Percentiles rank a stretch among this genome's conserved stretches.
Evolutionary conservation across 2,329 filamentous ascomycete genomes (phyloP).

Genomic region (Knufia fluminis): DNA sequence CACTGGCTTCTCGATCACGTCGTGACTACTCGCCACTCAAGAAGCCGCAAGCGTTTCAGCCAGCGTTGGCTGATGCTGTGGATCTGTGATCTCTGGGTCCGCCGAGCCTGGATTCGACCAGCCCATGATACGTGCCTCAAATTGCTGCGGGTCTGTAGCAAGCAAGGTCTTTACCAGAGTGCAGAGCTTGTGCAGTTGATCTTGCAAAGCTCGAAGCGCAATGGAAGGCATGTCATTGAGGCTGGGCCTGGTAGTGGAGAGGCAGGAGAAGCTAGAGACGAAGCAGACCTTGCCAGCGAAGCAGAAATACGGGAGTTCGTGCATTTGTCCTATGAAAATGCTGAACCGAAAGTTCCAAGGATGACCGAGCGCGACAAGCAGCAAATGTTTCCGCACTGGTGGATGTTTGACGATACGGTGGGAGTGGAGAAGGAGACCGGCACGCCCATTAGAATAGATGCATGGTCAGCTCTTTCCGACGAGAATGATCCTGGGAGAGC

Average conservation of each 20-base stretch:
- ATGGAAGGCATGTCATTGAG: neutral
- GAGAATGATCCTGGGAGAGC: neutral
- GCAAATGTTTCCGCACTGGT: neutral
- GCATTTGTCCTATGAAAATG: neutral
- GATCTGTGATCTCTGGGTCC: slow-evolving; percentile 7
- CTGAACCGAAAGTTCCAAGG: neutral
- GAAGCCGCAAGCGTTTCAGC: too few relatives aligned
- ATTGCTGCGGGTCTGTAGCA: neutral
- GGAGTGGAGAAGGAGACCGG: neutral
- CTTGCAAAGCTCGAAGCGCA: neutral
- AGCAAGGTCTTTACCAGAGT: neutral
- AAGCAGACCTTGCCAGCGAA: too few relatives aligned
- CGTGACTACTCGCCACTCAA: too few relatives aligned
- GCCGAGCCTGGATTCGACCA: neutral
- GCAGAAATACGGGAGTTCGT: neutral
- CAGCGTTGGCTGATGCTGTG: neutral
- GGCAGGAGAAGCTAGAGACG: too few relatives aligned
- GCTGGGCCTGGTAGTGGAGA: too few relatives aligned
- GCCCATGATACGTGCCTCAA: neutral
- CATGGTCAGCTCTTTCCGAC: neutral
- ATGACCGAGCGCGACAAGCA: neutral
- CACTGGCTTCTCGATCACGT: slow-evolving; percentile 5
- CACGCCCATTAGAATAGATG: neutral
- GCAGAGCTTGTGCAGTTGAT: neutral
- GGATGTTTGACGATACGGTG: neutral